Conservation (phyloP, 306 rosid species). For the Lathyrus oleraceus region DNA sequence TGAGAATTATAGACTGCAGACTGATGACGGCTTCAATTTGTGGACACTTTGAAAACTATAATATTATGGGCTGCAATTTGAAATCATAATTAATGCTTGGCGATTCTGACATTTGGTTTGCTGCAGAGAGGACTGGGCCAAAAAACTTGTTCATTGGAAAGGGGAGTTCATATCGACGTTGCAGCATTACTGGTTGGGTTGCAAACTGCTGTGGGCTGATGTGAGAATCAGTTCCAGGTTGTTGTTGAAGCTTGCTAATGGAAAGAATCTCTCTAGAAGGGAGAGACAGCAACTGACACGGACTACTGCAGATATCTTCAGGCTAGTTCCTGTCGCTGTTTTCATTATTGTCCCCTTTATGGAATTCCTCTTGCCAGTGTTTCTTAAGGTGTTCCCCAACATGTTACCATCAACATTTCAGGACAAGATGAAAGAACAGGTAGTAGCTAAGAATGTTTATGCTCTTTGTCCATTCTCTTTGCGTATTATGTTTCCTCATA, state of each 20-base stretch:
- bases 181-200: conserved; percentile 95
- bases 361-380: conserved; percentile 88
- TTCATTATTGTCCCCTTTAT: conserved; percentile 87
- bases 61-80: not conserved
- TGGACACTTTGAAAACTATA: not conserved
- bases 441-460: conserved; percentile 28
- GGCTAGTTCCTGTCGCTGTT: conserved; percentile 91
- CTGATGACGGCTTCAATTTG: conserved; percentile 17
- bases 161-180: conserved; percentile 67
- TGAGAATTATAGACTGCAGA: not conserved
- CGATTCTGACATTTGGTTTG: conserved; percentile 26
- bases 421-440: conserved; percentile 97
- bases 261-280: conserved; percentile 91
- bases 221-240: conserved; percentile 81
- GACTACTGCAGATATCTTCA: conserved; percentile 86
- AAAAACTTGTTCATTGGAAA: conserved; percentile 80
- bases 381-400: conserved; percentile 87
- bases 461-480: conserved; percentile 27
- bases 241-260: conserved; percentile 84
- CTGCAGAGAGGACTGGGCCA: conserved; percentile 92
- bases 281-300: conserved; percentile 91
- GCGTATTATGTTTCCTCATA: conserved; percentile 21
- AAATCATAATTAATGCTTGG: not conserved
- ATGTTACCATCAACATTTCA: conserved; percentile 96
- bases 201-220: conserved; percentile 79